Evolutionary conservation across 2,329 filamentous ascomycete species (phyloP).

Genomic region (Didymella sp.): DNA sequence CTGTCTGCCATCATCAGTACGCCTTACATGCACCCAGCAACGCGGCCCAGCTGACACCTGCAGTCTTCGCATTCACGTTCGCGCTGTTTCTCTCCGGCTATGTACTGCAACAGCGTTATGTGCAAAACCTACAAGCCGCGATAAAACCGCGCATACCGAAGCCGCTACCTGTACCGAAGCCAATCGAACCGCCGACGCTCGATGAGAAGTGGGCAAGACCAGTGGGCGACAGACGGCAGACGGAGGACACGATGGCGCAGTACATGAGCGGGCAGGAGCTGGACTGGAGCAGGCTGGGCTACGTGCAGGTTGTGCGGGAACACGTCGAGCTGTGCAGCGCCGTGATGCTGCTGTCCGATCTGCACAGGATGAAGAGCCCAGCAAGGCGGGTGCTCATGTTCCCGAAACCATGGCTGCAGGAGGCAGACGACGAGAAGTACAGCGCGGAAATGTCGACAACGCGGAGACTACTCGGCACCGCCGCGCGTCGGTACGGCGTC

Average conservation of each 20-base stretch:
- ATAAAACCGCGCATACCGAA: conserved; percentile 64
- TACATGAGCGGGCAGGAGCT: conserved; percentile 46
- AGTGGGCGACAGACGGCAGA: conserved; percentile 34
- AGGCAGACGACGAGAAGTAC: conserved; percentile 45
- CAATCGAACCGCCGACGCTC: conserved; percentile 46
- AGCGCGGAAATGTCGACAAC: conserved; percentile 55
- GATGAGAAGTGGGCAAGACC: conserved; percentile 49
- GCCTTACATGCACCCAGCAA: conserved; percentile 21
- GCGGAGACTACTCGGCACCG: conserved; percentile 53
- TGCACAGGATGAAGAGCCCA: conserved; percentile 55
- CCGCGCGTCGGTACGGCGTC: conserved; percentile 55
- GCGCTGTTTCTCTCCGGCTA: conserved; percentile 90
- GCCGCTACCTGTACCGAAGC: conserved; percentile 43
- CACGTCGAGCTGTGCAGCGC: conserved; percentile 58
- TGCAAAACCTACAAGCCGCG: conserved; percentile 76
- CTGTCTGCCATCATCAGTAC: conserved; percentile 69
- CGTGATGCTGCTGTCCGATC: conserved; percentile 58
- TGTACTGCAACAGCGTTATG: conserved; percentile 83
- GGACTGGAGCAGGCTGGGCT: conserved; percentile 56
- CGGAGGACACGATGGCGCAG: conserved; percentile 43
- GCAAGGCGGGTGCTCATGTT: conserved; percentile 56
- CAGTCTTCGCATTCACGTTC: conserved; percentile 76
- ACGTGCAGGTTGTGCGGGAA: conserved; percentile 56
- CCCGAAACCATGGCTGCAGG: conserved; percentile 49
- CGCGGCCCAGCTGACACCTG: not conserved